Base-by-base conservation (phyloP, 2,329 filamentous ascomycete genomes). In the Pseudonectria foliicola region DNA sequence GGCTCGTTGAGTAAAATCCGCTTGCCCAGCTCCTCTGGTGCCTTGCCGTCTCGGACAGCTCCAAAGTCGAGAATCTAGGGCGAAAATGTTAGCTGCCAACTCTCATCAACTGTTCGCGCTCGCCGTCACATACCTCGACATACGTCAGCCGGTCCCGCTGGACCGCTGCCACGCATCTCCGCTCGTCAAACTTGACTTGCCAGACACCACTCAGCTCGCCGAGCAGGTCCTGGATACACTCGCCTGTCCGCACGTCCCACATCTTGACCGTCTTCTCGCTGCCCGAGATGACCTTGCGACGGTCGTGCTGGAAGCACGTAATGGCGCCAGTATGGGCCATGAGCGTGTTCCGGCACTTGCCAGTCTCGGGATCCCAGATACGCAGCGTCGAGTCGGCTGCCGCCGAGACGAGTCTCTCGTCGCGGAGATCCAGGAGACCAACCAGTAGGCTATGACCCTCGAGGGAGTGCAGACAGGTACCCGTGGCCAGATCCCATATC, bases 51-150 rank as follows among this genome's bases (percentile, higher is more conserved):
- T 47, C 92, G 82, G 31, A 85, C 81, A 45, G 92, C 92, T 39
- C 92, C 92, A 63, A 96, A 98, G 63, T 98, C 92, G 40, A 98
- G 82, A 46, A 98, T 90, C 92, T 96, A 35, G n/a, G n/a, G n/a
- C n/a, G n/a, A n/a, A n/a, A n/a, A n/a, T n/a, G n/a, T n/a, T n/a
- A n/a, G n/a, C n/a, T n/a, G n/a, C n/a, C n/a, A n/a, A n/a, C n/a
- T n/a, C n/a, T n/a, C 6, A 13, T 10, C 14, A 39, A 16, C 27
- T 28, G 24, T 43, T 38, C 43, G 34, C 4, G 1, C 7, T 6
- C 13, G 7, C 11, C n/a, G 31, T 10, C 23, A 63, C 79, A 67
- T 60, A 95, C 92, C 77, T 98, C 92, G 39, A 98, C 88, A 60
- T 94, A 98, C 13, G 92, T 98, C 51, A 95, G 65, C 52, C 80